Base-by-base conservation (phyloP, 2,329 filamentous ascomycete species). In the Talaromyces sp. region DNA sequence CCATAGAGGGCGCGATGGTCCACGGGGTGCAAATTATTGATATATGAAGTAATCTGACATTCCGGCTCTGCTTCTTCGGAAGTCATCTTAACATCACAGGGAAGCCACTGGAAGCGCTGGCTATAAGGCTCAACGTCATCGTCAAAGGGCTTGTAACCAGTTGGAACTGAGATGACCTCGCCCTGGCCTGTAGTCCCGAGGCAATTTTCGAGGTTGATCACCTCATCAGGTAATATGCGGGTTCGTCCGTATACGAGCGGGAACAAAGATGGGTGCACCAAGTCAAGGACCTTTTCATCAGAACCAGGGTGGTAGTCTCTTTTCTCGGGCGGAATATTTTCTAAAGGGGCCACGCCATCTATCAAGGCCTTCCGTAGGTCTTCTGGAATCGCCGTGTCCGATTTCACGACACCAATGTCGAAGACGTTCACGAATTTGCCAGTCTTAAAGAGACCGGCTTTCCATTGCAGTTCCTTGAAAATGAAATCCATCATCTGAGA, bases 241-340 rank as follows among this genome's bases (percentile, higher is more conserved):
- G 57, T 68, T 4, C 49, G 52, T 3, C 68, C 68, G 50, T 69
- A 73, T 6, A 73, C 50, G 2, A 74, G 47, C 0, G 71, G 70
- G 46, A 68, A 74, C 4, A 73, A 57, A 0, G 86, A 89, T 0
- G 86, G 86, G 56, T 89, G 82, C 1, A 89, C 80, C 0, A 89
- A 70, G 63, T 89, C 80, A 1, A 87, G 77, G 0, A 89, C 85
- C 52, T 80, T 80, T 0, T 73, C 67, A 29, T 83, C 72, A 0
- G 81, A 84, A 2, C 78, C 74, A 0, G 85, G 86, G 66, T 88
- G 85, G 77, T 84, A 89, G 65, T 89, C 86, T 60, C 83, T 82
- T 30, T 74, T 45, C 0, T 70, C 46, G 4, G 82, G 80, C 0
- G 80, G 80, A 0, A 83, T 74, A 33, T 81, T 64, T 59, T 87